A percentile compares a stretch with the other conserved stretches of the same genome.
Evolutionary conservation across 257 asterid genomes (phyloP).

Genomic region (Solanum chilense): DNA sequence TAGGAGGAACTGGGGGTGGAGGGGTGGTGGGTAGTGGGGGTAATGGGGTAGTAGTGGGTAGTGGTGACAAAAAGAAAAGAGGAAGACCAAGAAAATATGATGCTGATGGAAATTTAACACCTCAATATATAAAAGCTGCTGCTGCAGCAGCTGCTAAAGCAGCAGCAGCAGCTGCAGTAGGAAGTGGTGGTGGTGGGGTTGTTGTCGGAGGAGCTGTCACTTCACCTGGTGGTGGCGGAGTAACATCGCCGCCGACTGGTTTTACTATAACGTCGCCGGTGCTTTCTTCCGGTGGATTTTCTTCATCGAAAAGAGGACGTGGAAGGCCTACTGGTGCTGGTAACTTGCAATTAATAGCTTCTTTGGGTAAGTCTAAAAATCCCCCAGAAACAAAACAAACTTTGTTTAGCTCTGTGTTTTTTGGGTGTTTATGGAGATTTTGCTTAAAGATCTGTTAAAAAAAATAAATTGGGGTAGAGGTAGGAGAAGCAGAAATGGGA

Average conservation of each 20-base stretch:
- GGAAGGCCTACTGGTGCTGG: conserved; percentile 33
- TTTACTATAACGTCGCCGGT: conserved; percentile 58
- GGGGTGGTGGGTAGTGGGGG: conserved; percentile 13
- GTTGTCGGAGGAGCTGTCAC: neutral
- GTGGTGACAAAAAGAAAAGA: conserved; percentile 54
- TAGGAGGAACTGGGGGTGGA: conserved; percentile 1
- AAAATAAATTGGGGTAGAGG: neutral
- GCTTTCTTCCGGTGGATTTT: conserved; percentile 23
- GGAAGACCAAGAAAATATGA: conserved; percentile 90
- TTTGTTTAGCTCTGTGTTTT: neutral
- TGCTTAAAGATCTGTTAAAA: neutral
- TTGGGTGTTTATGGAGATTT: neutral
- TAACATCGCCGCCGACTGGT: conserved; percentile 24
- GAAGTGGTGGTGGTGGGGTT: neutral
- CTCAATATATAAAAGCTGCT: conserved; percentile 22
- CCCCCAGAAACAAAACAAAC: neutral
- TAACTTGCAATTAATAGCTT: conserved; percentile 49
- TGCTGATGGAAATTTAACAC: conserved; percentile 66
- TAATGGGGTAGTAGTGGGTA: conserved; percentile 13
- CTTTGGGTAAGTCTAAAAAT: conserved; percentile 40
- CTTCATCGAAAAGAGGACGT: conserved; percentile 42
- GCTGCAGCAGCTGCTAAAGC: conserved; percentile 18
- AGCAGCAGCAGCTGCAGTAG: neutral
- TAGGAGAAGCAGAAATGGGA: neutral
- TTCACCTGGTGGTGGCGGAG: conserved; percentile 3